A percentile compares a stretch with the other conserved stretches of the same genome.
phyloP scores from a whole-genome alignment of 352 stramenopile species.

The Elongisporangium anandrum region DNA sequence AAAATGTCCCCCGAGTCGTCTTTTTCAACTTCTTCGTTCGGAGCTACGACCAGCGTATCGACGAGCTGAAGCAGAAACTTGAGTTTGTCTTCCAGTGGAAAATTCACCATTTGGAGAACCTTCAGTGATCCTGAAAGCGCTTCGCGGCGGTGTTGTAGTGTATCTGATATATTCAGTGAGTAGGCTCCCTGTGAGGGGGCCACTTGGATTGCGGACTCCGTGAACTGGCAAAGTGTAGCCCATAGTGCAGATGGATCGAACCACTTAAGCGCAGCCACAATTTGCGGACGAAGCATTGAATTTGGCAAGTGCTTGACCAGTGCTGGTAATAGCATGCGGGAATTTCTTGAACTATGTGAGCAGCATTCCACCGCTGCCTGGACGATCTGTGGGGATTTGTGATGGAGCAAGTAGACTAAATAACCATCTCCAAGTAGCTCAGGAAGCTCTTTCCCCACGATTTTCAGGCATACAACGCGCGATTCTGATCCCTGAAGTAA shows the following conservation, averaged over 20 bases:
- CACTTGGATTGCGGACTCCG: conserved; percentile 32
- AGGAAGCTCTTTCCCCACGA: conserved; percentile 75
- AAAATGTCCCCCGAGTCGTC: conserved; percentile 35
- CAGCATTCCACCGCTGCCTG: conserved; percentile 80
- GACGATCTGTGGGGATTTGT: conserved; percentile 64
- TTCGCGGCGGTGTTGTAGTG: conserved; percentile 21
- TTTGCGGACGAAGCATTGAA: conserved; percentile 52
- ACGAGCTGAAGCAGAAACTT: conserved; percentile 58
- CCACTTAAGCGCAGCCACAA: conserved; percentile 62
- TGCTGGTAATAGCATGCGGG: conserved; percentile 79
- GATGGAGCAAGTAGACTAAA: conserved; percentile 79
- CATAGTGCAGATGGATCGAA: conserved; percentile 67
- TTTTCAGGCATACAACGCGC: conserved; percentile 75
- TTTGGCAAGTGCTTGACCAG: conserved; percentile 78
- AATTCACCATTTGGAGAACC: conserved; percentile 46
- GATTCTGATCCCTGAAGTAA: conserved; percentile 43
- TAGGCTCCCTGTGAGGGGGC: not conserved
- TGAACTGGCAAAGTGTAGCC: conserved; percentile 64
- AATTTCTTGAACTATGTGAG: conserved; percentile 67
- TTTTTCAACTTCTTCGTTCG: conserved; percentile 4
- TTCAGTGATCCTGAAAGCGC: conserved; percentile 60
- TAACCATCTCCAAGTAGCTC: conserved; percentile 81
- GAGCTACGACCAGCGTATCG: conserved; percentile 36
- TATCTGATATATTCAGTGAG: not conserved
- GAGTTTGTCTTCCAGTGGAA: conserved; percentile 69